phyloP scores from a whole-genome alignment of 257 asterid species.

The Fraxinus anomala region DNA sequence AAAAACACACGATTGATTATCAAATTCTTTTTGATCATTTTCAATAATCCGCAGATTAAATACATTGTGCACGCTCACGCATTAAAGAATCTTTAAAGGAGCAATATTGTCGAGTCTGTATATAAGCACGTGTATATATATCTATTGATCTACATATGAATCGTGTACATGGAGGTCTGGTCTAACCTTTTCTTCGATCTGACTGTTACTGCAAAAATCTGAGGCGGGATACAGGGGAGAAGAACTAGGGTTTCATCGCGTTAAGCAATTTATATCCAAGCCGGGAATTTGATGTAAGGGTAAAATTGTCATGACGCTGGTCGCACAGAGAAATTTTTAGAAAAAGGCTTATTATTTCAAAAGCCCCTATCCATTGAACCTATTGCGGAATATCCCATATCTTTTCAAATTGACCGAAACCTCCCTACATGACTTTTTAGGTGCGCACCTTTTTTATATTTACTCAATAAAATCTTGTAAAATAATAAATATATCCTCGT shows the following conservation, averaged over 20 bases:
- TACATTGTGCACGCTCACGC: background rate
- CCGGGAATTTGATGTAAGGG: constrained; percentile 8
- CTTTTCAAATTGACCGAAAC: too few relatives aligned
- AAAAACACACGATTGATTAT: too few relatives aligned
- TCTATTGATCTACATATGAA: background rate
- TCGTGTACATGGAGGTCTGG: background rate
- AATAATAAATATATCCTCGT: too few relatives aligned
- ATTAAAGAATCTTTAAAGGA: background rate
- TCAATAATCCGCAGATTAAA: too few relatives aligned
- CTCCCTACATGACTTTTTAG: too few relatives aligned
- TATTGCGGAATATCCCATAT: too few relatives aligned
- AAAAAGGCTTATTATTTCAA: too few relatives aligned
- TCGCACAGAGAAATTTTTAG: too few relatives aligned
- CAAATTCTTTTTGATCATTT: background rate
- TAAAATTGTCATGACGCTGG: background rate
- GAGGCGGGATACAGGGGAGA: constrained; percentile 15
- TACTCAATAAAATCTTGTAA: too few relatives aligned
- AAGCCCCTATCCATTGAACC: too few relatives aligned
- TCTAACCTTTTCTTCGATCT: constrained; percentile 27
- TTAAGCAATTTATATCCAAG: constrained; percentile 6
- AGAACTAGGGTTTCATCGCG: constrained; percentile 27
- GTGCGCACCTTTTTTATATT: too few relatives aligned
- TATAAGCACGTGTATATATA: background rate
- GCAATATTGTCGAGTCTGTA: background rate
- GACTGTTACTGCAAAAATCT: constrained; percentile 12